Percentiles rank a stretch among this genome's conserved stretches.
Evolutionary conservation across 2,329 filamentous ascomycete species (phyloP).

Genomic region (Pseudogymnoascus sp.): DNA sequence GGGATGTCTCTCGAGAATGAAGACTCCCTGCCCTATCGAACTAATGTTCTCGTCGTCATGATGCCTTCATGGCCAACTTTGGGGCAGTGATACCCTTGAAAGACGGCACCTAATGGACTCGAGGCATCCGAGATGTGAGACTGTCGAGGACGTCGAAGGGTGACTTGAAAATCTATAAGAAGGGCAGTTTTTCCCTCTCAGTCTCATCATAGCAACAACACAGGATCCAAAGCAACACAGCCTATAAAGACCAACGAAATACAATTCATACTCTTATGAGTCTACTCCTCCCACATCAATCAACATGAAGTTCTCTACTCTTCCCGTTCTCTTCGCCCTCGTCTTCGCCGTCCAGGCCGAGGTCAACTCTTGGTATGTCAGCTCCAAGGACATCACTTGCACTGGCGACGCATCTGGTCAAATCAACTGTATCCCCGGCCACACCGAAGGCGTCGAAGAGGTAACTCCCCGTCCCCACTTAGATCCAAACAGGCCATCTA

Average conservation of each 20-base stretch:
- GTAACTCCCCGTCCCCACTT: neutral
- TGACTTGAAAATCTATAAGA: neutral
- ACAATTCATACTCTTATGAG: neutral
- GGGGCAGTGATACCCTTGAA: neutral
- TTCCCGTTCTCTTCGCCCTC: neutral
- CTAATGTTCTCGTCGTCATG: neutral
- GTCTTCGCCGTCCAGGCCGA: neutral
- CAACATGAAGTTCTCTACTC: neutral
- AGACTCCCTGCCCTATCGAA: neutral
- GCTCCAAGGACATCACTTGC: conserved; percentile 12
- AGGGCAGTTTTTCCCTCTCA: neutral
- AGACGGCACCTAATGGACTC: neutral
- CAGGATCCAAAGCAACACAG: neutral
- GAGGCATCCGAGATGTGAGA: neutral
- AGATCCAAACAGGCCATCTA: neutral
- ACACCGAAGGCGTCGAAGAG: conserved; percentile 9
- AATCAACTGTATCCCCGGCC: conserved; percentile 11
- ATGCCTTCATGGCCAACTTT: neutral
- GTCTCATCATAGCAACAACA: neutral
- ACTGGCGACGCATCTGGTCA: conserved; percentile 9
- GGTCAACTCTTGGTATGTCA: conserved; percentile 12
- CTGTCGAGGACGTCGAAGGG: neutral
- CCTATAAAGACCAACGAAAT: neutral
- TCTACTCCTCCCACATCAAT: neutral
- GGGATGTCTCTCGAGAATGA: neutral